Percentiles rank a stretch among this genome's conserved stretches.
Conservation (phyloP, 768 basidiomycete genomes). For the Xanthoconium purpureum region DNA sequence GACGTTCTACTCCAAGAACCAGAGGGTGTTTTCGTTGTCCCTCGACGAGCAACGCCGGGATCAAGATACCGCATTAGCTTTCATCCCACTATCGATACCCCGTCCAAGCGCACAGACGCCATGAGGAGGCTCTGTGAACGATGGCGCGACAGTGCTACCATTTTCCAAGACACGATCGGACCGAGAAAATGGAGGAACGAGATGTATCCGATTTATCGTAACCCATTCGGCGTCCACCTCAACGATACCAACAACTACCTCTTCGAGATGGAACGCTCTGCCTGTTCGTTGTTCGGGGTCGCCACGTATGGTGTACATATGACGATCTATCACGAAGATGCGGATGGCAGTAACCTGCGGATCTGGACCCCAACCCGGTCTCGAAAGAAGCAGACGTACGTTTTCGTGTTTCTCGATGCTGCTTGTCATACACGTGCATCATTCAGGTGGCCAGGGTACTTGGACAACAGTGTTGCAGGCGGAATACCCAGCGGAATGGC, state of each 20-base stretch:
- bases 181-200: slow-evolving; percentile 84
- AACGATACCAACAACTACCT: slow-evolving; percentile 55
- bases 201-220: slow-evolving; percentile 71
- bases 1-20: slow-evolving; percentile 49
- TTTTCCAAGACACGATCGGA: slow-evolving; percentile 65
- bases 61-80: slow-evolving; percentile 44
- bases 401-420: slow-evolving; percentile 10
- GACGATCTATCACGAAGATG: slow-evolving; percentile 55
- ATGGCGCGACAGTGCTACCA: slow-evolving; percentile 61
- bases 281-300: slow-evolving; percentile 85
- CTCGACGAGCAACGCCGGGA: slow-evolving; percentile 26
- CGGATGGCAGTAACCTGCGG: slow-evolving; percentile 39
- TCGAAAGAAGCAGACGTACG: slow-evolving; percentile 84
- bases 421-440: background rate
- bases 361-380: slow-evolving; percentile 90
- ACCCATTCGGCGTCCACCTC: slow-evolving; percentile 57
- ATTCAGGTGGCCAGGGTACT: slow-evolving; percentile 72
- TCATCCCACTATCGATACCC: slow-evolving; percentile 48
- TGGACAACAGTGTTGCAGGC: slow-evolving; percentile 92
- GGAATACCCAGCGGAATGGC: slow-evolving; percentile 83
- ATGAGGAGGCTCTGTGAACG: slow-evolving; percentile 68
- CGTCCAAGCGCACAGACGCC: slow-evolving; percentile 54
- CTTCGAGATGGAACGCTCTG: slow-evolving; percentile 88
- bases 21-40: slow-evolving; percentile 43
- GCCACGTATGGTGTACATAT: slow-evolving; percentile 93